These are phyloP conservation scores for Nigrograna mackinnonii DNA, from an alignment of 2,329 filamentous ascomycete genomes.

Conservation along the genomic window DNA sequence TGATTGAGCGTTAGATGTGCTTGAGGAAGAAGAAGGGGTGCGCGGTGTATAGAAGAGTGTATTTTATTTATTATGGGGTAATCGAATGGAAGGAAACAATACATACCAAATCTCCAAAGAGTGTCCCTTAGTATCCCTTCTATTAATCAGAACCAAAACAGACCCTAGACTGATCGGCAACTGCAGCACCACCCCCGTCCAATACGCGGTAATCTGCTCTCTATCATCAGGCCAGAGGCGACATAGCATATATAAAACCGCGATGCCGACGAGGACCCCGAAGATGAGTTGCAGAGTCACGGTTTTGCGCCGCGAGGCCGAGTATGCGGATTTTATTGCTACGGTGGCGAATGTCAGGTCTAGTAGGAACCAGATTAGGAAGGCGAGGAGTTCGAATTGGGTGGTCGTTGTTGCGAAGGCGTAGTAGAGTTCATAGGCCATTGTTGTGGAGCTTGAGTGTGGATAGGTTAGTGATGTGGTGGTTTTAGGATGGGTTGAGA, in stretches of 20 bases:
- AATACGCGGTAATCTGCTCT: conserved; percentile 45
- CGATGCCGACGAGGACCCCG: not conserved
- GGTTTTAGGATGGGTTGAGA: too few species aligned
- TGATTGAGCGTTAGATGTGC: too few species aligned
- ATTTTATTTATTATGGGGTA: too few species aligned
- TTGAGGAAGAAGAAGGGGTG: too few species aligned
- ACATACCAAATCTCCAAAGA: not conserved
- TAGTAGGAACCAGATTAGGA: conserved; percentile 21
- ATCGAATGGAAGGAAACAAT: conserved; percentile 13
- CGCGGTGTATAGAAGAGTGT: too few species aligned
- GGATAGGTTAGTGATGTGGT: too few species aligned
- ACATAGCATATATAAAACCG: conserved; percentile 2
- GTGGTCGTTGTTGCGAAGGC: conserved; percentile 40
- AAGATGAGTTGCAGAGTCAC: not conserved
- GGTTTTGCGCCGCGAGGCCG: not conserved
- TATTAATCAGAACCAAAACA: conserved; percentile 13
- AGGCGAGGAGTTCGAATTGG: conserved; percentile 36
- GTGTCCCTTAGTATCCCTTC: not conserved
- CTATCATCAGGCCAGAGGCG: conserved; percentile 40
- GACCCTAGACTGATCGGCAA: conserved; percentile 44
- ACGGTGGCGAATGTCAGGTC: not conserved
- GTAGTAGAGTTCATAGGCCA: conserved; percentile 47
- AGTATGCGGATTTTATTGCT: not conserved
- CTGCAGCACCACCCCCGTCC: conserved; percentile 42
- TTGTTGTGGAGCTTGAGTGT: conserved; percentile 12